A percentile compares a stretch with the other conserved stretches of the same genome.
phyloP scores from a whole-genome alignment of 495 filamentous ascomycete species.

The Massariosphaeria phaeospora region DNA sequence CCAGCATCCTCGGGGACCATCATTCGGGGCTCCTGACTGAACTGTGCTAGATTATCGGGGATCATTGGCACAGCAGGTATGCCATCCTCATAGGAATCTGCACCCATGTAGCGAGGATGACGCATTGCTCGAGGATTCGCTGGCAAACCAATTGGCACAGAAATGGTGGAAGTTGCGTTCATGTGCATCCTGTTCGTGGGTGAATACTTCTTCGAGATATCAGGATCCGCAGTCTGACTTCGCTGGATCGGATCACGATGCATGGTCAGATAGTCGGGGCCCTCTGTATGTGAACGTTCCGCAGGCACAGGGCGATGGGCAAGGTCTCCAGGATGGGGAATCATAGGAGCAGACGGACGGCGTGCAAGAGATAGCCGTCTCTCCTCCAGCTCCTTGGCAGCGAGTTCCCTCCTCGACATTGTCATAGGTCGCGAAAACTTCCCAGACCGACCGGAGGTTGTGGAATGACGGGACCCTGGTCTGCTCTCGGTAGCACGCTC shows the following conservation, averaged over 20 bases:
- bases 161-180: slow-evolving; percentile 35
- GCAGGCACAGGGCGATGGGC: slow-evolving; percentile 20
- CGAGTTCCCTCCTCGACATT: slow-evolving; percentile 58
- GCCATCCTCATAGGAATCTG: slow-evolving; percentile 52
- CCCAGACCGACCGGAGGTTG: slow-evolving; percentile 24
- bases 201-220: slow-evolving; percentile 28
- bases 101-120: slow-evolving; percentile 57
- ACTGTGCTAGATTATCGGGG: slow-evolving; percentile 45
- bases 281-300: slow-evolving; percentile 38
- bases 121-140: slow-evolving; percentile 84
- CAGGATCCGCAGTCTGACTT: slow-evolving; percentile 33
- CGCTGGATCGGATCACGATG: slow-evolving; percentile 27
- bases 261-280: slow-evolving; percentile 31
- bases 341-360: slow-evolving; percentile 70
- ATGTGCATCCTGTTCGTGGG: slow-evolving; percentile 18
- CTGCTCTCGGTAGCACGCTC: slow-evolving; percentile 11
- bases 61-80: slow-evolving; percentile 64
- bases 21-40: not conserved
- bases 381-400: slow-evolving; percentile 81
- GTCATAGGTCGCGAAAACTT: slow-evolving; percentile 5
- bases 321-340: slow-evolving; percentile 69
- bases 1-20: slow-evolving; percentile 29
- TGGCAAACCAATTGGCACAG: slow-evolving; percentile 59
- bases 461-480: slow-evolving; percentile 22
- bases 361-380: slow-evolving; percentile 73